Evolutionary conservation across 345 rosid species (phyloP), one percentile per base, ranked within the genome.

Genomic region (Brassica carinata): DNA sequence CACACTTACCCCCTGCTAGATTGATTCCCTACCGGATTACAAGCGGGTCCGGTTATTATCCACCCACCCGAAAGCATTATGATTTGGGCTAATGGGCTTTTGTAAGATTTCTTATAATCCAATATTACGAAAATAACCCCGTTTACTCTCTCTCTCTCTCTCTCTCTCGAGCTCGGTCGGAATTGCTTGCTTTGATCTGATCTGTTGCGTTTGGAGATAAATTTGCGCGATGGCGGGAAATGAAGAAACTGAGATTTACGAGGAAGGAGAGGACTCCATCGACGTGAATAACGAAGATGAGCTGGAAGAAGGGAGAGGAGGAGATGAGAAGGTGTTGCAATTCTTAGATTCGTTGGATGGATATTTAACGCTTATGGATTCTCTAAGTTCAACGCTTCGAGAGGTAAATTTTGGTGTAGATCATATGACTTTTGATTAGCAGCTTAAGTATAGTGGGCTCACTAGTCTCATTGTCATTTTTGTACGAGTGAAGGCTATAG

Each of bases 341-440:
- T 90, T 95, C 76, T 83, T 90, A 73, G 98, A 95, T 88, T 95
- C 98, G 15, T 10, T 86, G 74, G 99, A 95, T 58, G 73, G 67
- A 18, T 95, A 95, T 75, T 71, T 90, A 17, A 79, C 84, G 23
- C 88, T 88, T 4, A 65, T 84, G 76, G 92, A 88, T 75, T 90
- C 93, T 74, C 30, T 90, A 58, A 89, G 88, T 80, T 87, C 90
- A 2, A 82, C 85, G n/a, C 96, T 95, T 77, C 90, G 97, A 58
- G 90, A 91, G 97, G 99, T 93, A 23, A 23, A 23, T 23, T 23
- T 23, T 23, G 26, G 26, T 23, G 26, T 23, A 23, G 26, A 23
- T 23, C 26, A 23, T 23, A 23, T 23, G 26, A 23, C 26, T 23
- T 23, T 23, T 23, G 26, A 23, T 23, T 23, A 23, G 26, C 26